Evolutionary conservation across 1,284 basidiomycete species (phyloP).

Genomic region (Schizopora paradoxa): DNA sequence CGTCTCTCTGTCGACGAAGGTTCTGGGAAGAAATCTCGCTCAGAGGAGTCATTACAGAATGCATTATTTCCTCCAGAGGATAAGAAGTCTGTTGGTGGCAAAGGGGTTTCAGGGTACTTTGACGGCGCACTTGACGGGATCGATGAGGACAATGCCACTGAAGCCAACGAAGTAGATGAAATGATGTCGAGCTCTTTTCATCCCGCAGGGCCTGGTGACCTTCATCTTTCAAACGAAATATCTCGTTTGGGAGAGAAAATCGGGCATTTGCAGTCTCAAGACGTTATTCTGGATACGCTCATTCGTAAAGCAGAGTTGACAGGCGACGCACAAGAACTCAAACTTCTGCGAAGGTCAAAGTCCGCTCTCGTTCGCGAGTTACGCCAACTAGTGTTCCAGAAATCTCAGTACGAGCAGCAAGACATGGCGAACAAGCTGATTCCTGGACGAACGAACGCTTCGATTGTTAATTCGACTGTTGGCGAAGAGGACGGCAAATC

Average conservation of each 20-base stretch:
- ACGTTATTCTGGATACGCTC: constrained; percentile 76
- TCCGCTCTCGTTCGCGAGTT: constrained; percentile 78
- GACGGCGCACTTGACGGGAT: constrained; percentile 33
- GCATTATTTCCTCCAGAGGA: constrained; percentile 2
- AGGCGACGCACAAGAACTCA: constrained; percentile 82
- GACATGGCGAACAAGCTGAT: constrained; percentile 80
- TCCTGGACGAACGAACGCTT: constrained; percentile 72
- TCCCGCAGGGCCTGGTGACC: constrained; percentile 77
- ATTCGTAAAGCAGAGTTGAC: constrained; percentile 93
- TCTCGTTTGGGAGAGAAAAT: constrained; percentile 71
- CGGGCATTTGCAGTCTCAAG: constrained; percentile 72
- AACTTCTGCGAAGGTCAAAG: constrained; percentile 76
- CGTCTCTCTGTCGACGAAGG: constrained; percentile 30
- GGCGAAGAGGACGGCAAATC: constrained; percentile 82
- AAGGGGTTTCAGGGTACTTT: constrained; percentile 1
- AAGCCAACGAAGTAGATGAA: constrained; percentile 38
- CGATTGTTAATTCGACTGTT: constrained; percentile 72
- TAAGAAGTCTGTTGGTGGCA: constrained; percentile 12
- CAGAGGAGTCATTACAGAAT: constrained; percentile 7
- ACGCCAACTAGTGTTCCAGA: constrained; percentile 82
- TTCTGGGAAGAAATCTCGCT: constrained; percentile 13
- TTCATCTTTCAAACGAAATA: constrained; percentile 83
- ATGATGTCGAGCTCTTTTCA: constrained; percentile 53
- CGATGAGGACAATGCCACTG: constrained; percentile 40
- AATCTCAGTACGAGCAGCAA: constrained; percentile 86